A percentile compares a stretch with the other conserved stretches of the same genome.
These are phyloP conservation scores for Alternaria sp. DNA, from an alignment of 2,329 filamentous ascomycete genomes.

Conservation along the genomic window DNA sequence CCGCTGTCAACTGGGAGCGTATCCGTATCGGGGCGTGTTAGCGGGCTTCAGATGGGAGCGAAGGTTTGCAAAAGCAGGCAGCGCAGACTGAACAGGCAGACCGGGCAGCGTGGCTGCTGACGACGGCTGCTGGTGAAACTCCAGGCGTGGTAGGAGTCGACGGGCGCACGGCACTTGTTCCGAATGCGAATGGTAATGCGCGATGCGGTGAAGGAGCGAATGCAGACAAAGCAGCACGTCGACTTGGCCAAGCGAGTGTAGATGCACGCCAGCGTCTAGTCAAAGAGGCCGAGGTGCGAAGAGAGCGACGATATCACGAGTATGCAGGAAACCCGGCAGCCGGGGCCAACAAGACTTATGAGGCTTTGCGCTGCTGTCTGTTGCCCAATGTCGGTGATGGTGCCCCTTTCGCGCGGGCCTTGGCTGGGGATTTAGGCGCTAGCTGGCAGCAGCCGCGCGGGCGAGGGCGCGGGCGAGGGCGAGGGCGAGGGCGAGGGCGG, in stretches of 20 bases:
- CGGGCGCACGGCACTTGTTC: slow-evolving; percentile 20
- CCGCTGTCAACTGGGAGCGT: slow-evolving; percentile 33
- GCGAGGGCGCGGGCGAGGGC: background rate
- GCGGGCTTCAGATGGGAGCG: slow-evolving; percentile 12
- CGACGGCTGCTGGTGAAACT: slow-evolving; percentile 28
- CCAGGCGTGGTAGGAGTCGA: slow-evolving; percentile 22
- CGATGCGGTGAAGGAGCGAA: slow-evolving; percentile 25
- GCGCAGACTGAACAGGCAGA: slow-evolving; percentile 7
- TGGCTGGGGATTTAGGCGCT: slow-evolving; percentile 35
- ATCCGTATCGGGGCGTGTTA: slow-evolving; percentile 20
- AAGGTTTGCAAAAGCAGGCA: slow-evolving; percentile 13
- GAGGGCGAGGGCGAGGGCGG: background rate
- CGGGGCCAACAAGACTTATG: slow-evolving; percentile 29
- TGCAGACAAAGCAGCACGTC: slow-evolving; percentile 28
- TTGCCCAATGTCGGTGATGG: slow-evolving; percentile 38
- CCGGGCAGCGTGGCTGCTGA: slow-evolving; percentile 11
- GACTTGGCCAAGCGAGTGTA: slow-evolving; percentile 24
- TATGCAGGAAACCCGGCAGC: slow-evolving; percentile 9
- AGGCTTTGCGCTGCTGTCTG: slow-evolving; percentile 15
- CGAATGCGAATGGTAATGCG: background rate
- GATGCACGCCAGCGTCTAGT: slow-evolving; percentile 35
- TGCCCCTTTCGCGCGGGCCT: slow-evolving; percentile 37
- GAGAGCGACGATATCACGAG: slow-evolving; percentile 14
- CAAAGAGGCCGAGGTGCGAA: slow-evolving; percentile 32
- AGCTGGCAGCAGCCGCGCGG: slow-evolving; percentile 20